Conservation (phyloP, 164 flowering plant species). For the Stephania japonica region DNA sequence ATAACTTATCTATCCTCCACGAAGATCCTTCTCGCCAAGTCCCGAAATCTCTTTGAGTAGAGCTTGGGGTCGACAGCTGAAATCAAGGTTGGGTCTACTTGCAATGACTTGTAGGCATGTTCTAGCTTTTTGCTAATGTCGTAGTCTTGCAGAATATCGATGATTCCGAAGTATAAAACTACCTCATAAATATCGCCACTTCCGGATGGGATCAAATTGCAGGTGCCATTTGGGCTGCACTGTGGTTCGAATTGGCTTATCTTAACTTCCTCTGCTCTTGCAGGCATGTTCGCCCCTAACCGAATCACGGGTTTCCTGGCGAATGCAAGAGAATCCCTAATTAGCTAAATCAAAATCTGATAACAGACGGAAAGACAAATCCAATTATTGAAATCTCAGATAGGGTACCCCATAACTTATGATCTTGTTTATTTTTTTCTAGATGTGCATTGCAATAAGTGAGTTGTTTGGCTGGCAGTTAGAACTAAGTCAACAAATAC, state of each 20-base stretch:
- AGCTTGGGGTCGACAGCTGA: conserved; percentile 91
- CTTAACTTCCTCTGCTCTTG: conserved; percentile 68
- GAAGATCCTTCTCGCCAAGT: conserved; percentile 66
- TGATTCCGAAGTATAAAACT: conserved; percentile 76
- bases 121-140: conserved; percentile 87
- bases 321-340: not conserved
- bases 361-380: not conserved
- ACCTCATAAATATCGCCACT: conserved; percentile 62
- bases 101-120: conserved; percentile 85
- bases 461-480: not conserved
- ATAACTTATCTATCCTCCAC: conserved; percentile 37
- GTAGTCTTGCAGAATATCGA: conserved; percentile 84
- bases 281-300: conserved; percentile 85
- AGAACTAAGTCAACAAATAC: not conserved
- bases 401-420: not conserved
- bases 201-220: conserved; percentile 34
- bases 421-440: not conserved
- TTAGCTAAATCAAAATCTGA: not conserved
- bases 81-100: conserved; percentile 72
- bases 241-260: conserved; percentile 57
- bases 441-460: too few species aligned
- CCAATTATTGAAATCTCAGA: not conserved
- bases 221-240: conserved; percentile 31
- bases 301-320: conserved; percentile 73
- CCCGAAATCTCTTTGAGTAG: conserved; percentile 73